phyloP scores from a whole-genome alignment of 352 stramenopile genomes.

The Phytophthora megakarya region DNA sequence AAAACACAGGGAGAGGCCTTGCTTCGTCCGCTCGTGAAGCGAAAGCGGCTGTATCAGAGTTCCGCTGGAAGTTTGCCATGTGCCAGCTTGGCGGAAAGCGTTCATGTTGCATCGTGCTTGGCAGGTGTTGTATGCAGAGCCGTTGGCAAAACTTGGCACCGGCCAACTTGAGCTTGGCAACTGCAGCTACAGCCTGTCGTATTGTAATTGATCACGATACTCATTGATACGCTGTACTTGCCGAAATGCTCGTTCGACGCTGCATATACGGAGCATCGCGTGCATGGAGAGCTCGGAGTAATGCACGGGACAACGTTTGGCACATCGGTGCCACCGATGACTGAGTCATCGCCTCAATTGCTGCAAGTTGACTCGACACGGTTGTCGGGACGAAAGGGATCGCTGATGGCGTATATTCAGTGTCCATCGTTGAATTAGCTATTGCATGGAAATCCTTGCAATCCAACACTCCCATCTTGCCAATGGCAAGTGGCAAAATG shows the following conservation, averaged over 20 bases:
- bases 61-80: conserved; percentile 7
- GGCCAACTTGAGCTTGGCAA: neutral
- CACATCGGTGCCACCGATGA: conserved; percentile 3
- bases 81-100: neutral
- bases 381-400: conserved; percentile 15
- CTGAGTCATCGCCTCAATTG: no score
- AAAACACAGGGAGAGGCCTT: neutral
- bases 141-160: neutral
- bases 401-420: conserved; percentile 1
- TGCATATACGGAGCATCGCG: neutral
- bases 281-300: conserved; percentile 12
- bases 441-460: no score
- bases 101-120: neutral
- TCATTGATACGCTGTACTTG: no score
- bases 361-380: conserved; percentile 2
- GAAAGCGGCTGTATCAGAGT: neutral
- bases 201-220: no score
- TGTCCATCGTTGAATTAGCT: neutral
- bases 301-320: neutral
- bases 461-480: no score
- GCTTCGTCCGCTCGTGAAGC: conserved; percentile 1
- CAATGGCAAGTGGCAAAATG: no score
- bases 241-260: neutral
- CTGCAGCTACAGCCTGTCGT: no score
- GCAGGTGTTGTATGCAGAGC: no score